Percentiles rank a stretch among this genome's conserved stretches.
These are phyloP conservation scores for Cladosporium sp. DNA, from an alignment of 2,329 filamentous ascomycete genomes.

Conservation along the genomic window DNA sequence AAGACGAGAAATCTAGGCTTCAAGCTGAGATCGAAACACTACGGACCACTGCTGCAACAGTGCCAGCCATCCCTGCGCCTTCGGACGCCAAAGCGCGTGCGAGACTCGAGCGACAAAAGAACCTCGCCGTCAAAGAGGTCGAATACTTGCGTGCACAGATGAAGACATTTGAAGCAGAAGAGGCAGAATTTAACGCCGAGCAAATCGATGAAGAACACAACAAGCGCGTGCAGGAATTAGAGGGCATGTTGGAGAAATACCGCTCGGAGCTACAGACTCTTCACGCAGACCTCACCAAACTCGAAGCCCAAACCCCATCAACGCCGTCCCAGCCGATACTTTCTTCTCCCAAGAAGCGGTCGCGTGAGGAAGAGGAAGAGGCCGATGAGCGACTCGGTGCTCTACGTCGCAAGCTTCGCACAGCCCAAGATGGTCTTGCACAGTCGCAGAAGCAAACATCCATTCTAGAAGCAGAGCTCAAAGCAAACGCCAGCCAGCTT, in stretches of 20 bases:
- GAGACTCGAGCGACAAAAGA: conserved; percentile 78
- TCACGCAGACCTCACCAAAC: conserved; percentile 64
- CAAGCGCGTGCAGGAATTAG: conserved; percentile 71
- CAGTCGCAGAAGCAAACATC: conserved; percentile 63
- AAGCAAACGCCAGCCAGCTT: conserved; percentile 67
- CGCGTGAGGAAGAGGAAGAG: conserved; percentile 42
- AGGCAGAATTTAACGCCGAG: conserved; percentile 76
- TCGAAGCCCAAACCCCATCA: conserved; percentile 44
- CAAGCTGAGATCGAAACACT: conserved; percentile 65
- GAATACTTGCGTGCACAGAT: conserved; percentile 91
- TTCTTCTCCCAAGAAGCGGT: conserved; percentile 45
- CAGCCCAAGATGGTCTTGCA: conserved; percentile 70
- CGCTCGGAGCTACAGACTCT: conserved; percentile 70
- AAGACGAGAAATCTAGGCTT: conserved; percentile 62
- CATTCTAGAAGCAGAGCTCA: conserved; percentile 68
- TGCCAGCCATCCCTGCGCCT: conserved; percentile 23
- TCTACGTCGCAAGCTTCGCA: conserved; percentile 79
- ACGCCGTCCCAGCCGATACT: conserved; percentile 50
- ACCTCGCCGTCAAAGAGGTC: conserved; percentile 81
- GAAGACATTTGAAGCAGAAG: conserved; percentile 78
- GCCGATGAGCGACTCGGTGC: conserved; percentile 70
- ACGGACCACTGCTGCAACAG: conserved; percentile 40
- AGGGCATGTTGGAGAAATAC: conserved; percentile 81
- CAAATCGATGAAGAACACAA: conserved; percentile 69
- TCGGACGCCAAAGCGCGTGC: conserved; percentile 62